Evolutionary conservation across 2,329 filamentous ascomycete species (phyloP), one percentile per base, ranked within the genome.

Genomic region (Stachybotrys chlorohalonatus): DNA sequence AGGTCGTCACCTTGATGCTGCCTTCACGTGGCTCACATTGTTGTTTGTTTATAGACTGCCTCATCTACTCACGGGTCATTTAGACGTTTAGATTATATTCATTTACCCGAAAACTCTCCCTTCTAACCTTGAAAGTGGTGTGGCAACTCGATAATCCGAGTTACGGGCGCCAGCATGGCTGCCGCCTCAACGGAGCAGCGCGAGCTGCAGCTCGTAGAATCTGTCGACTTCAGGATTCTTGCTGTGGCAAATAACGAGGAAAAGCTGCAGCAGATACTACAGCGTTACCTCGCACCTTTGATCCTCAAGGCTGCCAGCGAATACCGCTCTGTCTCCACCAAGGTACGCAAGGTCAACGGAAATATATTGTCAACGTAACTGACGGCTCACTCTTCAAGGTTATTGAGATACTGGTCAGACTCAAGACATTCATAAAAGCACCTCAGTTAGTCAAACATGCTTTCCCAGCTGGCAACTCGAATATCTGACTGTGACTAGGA

Each of bases 241-340:
- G 87, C 83, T 31, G 82, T 93, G 53, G 87, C 92, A 31, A 88
- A 90, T 62, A 86, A 90, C 52, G 93, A 96, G 67, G 78, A 83
- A 58, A 95, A 93, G 72, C 81, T 99, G 1, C 84, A 93, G 67
- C 74, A 84, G 30, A 76, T 94, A 15, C 78, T 99, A 16, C 84
- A 87, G 64, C 85, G 82, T 47, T 96, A 93, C 66, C 77, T 99
- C 31, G 76, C 88, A 4, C 87, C 93, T 1, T 73, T 97, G 11
- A 80, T 99, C 3, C 78, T 96, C 55, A 97, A 97, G 68, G 84
- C 95, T 36, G 85, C 81, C 36, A 96, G 92, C 51, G 87, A 90
- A 30, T 83, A 92, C 71, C 79, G 84, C 52, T 79, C 84, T 49
- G 94, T 97, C 31, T 83, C 93, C 63, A 86, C 86, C 63, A 94